Evolutionary conservation across 805 yeast genomes (phyloP), one percentile per base, ranked within the genome.

Genomic region (Ogataea degrootiae): DNA sequence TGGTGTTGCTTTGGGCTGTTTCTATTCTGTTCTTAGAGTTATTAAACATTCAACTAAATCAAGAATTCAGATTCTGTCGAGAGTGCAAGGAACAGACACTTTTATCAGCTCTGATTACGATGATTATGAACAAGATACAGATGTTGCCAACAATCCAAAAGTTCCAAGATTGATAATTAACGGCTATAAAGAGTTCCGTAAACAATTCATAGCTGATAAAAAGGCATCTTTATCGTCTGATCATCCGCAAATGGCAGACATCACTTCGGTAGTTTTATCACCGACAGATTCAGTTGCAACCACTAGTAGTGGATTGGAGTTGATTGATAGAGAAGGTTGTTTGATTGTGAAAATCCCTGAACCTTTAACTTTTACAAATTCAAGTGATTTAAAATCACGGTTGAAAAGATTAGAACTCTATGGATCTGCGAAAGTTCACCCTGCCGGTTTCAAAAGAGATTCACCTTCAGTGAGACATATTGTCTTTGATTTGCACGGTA

Each of bases 1-100:
- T 15, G 98, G 99, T 1, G 88, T 94, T 42, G 81, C 85, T 2
- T 76, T 88, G n/a, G 98, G 99, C 0, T 81, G 87, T 42, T 79
- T 80, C 0, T 87, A 88, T 55, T 89, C 95, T 38, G 69, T 92
- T 17, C 72, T 91, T 34, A 71, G 95, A 47, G 91, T 92, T 5
- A 77, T 90, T 31, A 85, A 80, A 54, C 88, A 87, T 60, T 83
- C 96, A 1, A 82, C 96, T 0, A 73, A 77, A 47, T 90, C 96
- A 2, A 74, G 96, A 53, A 87, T 90, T 50, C 96, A 89, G 63
- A 86, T 91, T 42, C 69, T 89, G 51, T 88, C 90, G 3, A 72
- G 94, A 47, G 62, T 80, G 5, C 80, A 82, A 3, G 82, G 80
- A 2, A 77, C 87, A 1, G 70, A 74, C 41, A 74, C 73, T 5